These are phyloP conservation scores for Nicotiana undulata DNA, from an alignment of 257 asterid species.

Conservation along the genomic window DNA sequence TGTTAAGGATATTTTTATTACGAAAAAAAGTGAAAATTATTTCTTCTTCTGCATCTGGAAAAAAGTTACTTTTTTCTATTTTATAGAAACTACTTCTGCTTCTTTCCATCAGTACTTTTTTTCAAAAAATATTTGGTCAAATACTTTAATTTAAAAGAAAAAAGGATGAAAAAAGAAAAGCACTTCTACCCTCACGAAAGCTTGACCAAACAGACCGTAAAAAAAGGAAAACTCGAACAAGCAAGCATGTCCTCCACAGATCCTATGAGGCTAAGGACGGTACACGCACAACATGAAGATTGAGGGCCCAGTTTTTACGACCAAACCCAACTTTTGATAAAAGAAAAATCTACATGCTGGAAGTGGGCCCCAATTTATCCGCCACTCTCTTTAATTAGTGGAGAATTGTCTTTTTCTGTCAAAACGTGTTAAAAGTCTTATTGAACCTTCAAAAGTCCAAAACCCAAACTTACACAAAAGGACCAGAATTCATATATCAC, in stretches of 20 bases:
- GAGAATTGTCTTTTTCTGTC: background rate
- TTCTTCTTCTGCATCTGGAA: too few species aligned
- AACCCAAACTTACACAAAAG: background rate
- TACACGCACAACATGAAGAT: background rate
- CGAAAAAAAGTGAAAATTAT: too few species aligned
- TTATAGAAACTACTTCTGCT: too few species aligned
- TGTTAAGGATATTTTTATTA: too few species aligned
- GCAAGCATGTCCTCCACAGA: background rate
- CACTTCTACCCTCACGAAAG: too few species aligned
- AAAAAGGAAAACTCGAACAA: background rate
- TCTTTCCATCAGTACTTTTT: too few species aligned
- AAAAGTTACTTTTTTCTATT: too few species aligned
- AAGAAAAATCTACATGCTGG: background rate
- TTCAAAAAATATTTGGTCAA: too few species aligned
- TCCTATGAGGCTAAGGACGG: background rate
- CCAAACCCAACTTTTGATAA: background rate
- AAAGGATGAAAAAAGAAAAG: too few species aligned
- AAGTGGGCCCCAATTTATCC: background rate
- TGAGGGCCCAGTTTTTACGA: background rate
- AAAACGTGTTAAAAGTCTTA: background rate
- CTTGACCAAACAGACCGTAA: too few species aligned
- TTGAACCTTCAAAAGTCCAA: background rate
- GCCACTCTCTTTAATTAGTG: background rate
- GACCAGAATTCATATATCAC: background rate
- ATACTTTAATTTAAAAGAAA: too few species aligned